Percentiles rank a stretch among this genome's conserved stretches.
Evolutionary conservation across 2,329 filamentous ascomycete genomes (phyloP).

Genomic region (Tolypocladium album): DNA sequence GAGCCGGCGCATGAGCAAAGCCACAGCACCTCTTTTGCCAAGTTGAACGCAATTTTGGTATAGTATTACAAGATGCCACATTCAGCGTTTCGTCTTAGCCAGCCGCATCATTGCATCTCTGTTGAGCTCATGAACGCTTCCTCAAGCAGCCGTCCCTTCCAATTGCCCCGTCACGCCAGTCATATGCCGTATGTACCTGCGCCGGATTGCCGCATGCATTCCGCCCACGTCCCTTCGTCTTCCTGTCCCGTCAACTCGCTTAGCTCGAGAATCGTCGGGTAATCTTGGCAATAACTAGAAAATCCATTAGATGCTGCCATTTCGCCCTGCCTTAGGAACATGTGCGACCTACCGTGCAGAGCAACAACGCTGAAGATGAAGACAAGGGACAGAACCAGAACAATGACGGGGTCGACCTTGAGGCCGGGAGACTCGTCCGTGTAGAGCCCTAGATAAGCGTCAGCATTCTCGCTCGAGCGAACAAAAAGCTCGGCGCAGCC

Average conservation of each 20-base stretch:
- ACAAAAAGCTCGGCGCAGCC: background rate
- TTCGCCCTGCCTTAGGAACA: background rate
- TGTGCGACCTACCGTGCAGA: constrained; percentile 66
- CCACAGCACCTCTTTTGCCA: background rate
- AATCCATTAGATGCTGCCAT: constrained; percentile 9
- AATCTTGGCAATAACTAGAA: constrained; percentile 83
- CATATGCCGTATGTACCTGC: background rate
- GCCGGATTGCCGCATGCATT: background rate
- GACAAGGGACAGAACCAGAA: constrained; percentile 88
- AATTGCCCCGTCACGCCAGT: background rate
- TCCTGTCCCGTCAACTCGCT: constrained; percentile 6
- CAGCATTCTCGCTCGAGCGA: constrained; percentile 8
- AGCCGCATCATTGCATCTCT: background rate
- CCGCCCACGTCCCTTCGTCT: background rate
- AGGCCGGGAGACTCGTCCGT: constrained; percentile 96
- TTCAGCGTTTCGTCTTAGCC: background rate
- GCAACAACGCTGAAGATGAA: constrained; percentile 99
- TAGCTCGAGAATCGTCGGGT: constrained; percentile 75
- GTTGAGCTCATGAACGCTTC: background rate
- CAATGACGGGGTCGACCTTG: constrained; percentile 96
- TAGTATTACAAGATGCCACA: constrained; percentile 1
- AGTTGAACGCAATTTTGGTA: background rate
- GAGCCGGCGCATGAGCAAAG: background rate
- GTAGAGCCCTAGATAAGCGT: constrained; percentile 62
- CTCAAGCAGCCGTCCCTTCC: background rate